Base-by-base conservation (phyloP, 1,284 basidiomycete genomes). In the Phaffia rhodozyma region DNA sequence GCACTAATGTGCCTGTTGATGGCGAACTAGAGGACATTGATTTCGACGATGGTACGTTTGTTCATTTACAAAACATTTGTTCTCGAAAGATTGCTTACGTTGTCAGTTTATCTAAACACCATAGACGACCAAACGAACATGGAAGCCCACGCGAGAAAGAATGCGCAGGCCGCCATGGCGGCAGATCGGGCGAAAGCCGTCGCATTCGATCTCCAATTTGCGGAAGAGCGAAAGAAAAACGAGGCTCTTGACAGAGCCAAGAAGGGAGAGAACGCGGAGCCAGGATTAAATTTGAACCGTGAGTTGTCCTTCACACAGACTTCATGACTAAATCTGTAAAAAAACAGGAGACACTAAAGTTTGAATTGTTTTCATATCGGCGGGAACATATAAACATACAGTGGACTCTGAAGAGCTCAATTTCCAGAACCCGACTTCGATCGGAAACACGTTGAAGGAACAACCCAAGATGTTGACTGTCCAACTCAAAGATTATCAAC, bases 381-480 rank as follows among this genome's bases (percentile, higher is more conserved):
- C 38, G 13, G 2, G 16, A 43, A 43, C n/a, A 43, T 7, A 43
- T 7, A 43, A 7, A 5, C 7, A 43, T 7, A 5, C 69, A 91
- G 89, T 93, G 70, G 91, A 94, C 74, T 89, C 88, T 50, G 94
- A 98, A 72, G 94, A 98, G 74, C 84, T 98, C 63, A 97, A 98
- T 78, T 98, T 99, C 84, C 91, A 97, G 77, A 98, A 99, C 73
- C 96, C 96, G 1, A 90, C 91, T 3, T 90, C 91, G n/a, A 79
- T 96, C 71, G 91, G 91, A 48, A 85, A 86, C 43, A 78, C 94
- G 71, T 88, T 86, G 4, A 86, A 96, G 69, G 83, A 84, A 38
- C 96, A 99, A 74, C 96, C 96, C 25, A 87, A 86, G 77, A 96
- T 98, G 87, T 81, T 99, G 67, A 93, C 91, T 82, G 91, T 92